A percentile compares a stretch with the other conserved stretches of the same genome.
phyloP scores from a whole-genome alignment of 495 filamentous ascomycete genomes.

The Trichocladium uniseriatum region DNA sequence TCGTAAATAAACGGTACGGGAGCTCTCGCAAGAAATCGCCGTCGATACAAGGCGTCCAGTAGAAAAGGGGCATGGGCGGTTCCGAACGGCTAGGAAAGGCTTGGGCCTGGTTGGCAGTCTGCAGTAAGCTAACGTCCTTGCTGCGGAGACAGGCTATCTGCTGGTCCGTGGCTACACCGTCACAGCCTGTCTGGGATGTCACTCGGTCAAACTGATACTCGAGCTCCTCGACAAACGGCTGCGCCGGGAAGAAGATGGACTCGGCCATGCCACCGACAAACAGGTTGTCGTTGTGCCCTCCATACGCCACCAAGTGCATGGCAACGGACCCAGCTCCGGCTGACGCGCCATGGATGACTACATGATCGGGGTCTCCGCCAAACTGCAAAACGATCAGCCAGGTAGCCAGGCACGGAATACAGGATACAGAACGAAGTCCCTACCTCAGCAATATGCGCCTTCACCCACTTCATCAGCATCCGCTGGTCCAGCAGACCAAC shows the following conservation, averaged over 20 bases:
- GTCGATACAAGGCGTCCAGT: conserved; percentile 53
- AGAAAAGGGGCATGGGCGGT: conserved; percentile 43
- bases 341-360: conserved; percentile 63
- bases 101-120: conserved; percentile 42
- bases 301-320: conserved; percentile 57
- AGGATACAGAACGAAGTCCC: neutral
- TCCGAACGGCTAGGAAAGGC: conserved; percentile 36
- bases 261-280: conserved; percentile 36
- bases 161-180: neutral
- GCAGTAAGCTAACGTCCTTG: conserved; percentile 38
- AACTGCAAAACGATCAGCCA: conserved; percentile 37
- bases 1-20: conserved; percentile 22
- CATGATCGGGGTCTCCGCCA: conserved; percentile 61
- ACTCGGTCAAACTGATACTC: conserved; percentile 37
- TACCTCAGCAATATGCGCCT: conserved; percentile 50
- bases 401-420: neutral
- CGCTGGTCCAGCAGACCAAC: conserved; percentile 65
- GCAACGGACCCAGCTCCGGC: conserved; percentile 60
- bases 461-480: conserved; percentile 59
- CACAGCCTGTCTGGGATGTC: conserved; percentile 24
- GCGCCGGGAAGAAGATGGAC: conserved; percentile 38
- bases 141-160: conserved; percentile 43
- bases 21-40: conserved; percentile 43
- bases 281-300: conserved; percentile 25
- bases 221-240: conserved; percentile 30